phyloP scores from a whole-genome alignment of 1,139 yeast species.

The Taphrina sp. region DNA sequence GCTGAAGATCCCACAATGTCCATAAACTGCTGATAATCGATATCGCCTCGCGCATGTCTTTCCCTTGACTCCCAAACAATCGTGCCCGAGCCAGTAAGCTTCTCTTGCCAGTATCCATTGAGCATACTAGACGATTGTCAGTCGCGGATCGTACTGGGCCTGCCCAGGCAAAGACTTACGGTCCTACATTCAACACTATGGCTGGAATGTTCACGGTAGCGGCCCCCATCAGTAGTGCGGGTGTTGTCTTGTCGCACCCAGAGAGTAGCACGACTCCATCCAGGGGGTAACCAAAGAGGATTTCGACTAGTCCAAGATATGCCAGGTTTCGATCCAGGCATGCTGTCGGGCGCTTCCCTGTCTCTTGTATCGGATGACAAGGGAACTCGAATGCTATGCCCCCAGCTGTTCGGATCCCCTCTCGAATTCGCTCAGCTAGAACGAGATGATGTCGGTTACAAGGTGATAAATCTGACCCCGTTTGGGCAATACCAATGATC shows the following conservation, averaged over 20 bases:
- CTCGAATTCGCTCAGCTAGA: slow-evolving; percentile 41
- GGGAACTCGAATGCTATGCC: slow-evolving; percentile 42
- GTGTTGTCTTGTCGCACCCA: slow-evolving; percentile 46
- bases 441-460: slow-evolving; percentile 41
- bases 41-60: slow-evolving; percentile 37
- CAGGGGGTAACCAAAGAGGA: slow-evolving; percentile 41
- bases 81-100: slow-evolving; percentile 41
- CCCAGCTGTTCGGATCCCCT: slow-evolving; percentile 40
- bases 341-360: slow-evolving; percentile 42
- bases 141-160: not conserved
- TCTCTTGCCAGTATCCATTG: slow-evolving; percentile 41
- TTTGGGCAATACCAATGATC: slow-evolving; percentile 42
- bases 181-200: slow-evolving; percentile 46
- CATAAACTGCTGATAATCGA: slow-evolving; percentile 37
- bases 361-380: slow-evolving; percentile 42
- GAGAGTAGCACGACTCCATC: slow-evolving; percentile 44
- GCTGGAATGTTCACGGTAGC: slow-evolving; percentile 45
- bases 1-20: slow-evolving; percentile 39
- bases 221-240: slow-evolving; percentile 45
- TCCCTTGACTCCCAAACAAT: slow-evolving; percentile 41
- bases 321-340: slow-evolving; percentile 41
- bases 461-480: slow-evolving; percentile 41
- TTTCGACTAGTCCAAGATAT: slow-evolving; percentile 40
- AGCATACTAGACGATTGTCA: slow-evolving; percentile 38
- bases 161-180: slow-evolving; percentile 31